Percentiles rank a stretch among this genome's conserved stretches.
Evolutionary conservation across 2,329 filamentous ascomycete species (phyloP).

Genomic region (Pseudogymnoascus verrucosus): DNA sequence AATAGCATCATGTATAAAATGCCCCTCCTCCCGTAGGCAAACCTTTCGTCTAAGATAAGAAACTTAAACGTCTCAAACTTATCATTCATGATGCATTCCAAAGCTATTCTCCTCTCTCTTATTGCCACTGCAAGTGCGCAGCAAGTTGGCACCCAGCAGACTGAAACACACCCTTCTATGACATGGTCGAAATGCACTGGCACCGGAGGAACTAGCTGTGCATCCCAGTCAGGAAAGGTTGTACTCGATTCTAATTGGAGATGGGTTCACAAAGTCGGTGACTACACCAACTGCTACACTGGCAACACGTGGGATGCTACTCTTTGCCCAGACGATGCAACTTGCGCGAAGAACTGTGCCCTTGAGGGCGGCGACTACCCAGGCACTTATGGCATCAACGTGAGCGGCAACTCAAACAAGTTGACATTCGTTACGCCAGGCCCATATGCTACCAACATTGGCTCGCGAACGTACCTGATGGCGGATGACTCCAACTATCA

Average conservation of each 20-base stretch:
- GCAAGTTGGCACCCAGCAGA: slow-evolving; percentile 36
- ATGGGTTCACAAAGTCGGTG: slow-evolving; percentile 42
- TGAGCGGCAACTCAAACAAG: slow-evolving; percentile 43
- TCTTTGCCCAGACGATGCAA: slow-evolving; percentile 36
- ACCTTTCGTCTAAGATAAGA: background rate
- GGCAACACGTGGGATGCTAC: slow-evolving; percentile 36
- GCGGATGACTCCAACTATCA: slow-evolving; percentile 53
- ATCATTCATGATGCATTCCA: background rate
- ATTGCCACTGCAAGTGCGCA: slow-evolving; percentile 38
- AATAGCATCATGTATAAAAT: background rate
- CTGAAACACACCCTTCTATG: slow-evolving; percentile 44
- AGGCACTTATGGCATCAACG: slow-evolving; percentile 45
- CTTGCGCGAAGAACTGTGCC: slow-evolving; percentile 43
- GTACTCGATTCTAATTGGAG: slow-evolving; percentile 51
- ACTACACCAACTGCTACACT: slow-evolving; percentile 34
- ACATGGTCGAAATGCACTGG: slow-evolving; percentile 44
- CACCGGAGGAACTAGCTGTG: slow-evolving; percentile 35
- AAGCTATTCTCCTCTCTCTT: slow-evolving; percentile 25
- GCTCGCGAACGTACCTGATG: slow-evolving; percentile 57
- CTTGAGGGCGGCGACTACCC: slow-evolving; percentile 46
- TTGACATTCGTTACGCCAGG: slow-evolving; percentile 50
- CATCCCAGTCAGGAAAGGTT: slow-evolving; percentile 39
- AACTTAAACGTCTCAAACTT: background rate
- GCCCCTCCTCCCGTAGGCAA: background rate
- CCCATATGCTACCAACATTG: slow-evolving; percentile 39